Base-by-base conservation (phyloP, 352 stramenopile species). In the Pythium guiyangense region DNA sequence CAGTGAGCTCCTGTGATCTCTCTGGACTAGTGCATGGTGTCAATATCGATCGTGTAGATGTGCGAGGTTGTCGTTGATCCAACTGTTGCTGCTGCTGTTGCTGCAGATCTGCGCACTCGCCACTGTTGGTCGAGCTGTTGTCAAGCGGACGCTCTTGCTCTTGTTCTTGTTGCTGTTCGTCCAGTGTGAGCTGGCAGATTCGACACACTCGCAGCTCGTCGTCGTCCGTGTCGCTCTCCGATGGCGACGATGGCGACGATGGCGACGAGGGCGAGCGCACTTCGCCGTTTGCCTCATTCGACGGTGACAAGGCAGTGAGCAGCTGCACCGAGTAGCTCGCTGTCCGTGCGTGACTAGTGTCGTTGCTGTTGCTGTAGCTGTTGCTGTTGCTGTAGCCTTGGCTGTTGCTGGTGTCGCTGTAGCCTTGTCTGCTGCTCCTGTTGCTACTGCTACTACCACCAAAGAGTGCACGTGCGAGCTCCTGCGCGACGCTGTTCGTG, bases 401-500 rank as follows among this genome's bases (percentile, higher is more conserved):
- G n/a, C n/a, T n/a, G n/a, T n/a, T n/a, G n/a, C n/a, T n/a, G n/a
- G n/a, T n/a, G n/a, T n/a, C n/a, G n/a, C n/a, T n/a, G n/a, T n/a
- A n/a, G n/a, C n/a, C n/a, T n/a, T n/a, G n/a, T n/a, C n/a, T n/a
- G n/a, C n/a, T n/a, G n/a, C n/a, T n/a, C n/a, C n/a, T n/a, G n/a
- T n/a, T n/a, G n/a, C n/a, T n/a, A n/a, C n/a, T 9, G 31, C 31
- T 37, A 9, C 31, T 11, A 10, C 2, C 9, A 9, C 31, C 31
- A 37, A 37, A 12, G 31, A 37, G 31, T 9, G 22, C 14, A 43
- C 43, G 17, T 59, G 53, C 15, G 18, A 82, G 66, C 46, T 68
- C 69, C 35, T 47, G 40, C 22, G 68, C 61, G 42, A 79, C 59
- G n/a, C 40, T 50, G 46, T 69, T 50, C 65, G 77, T 62, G 4